Percentiles rank a stretch among this genome's conserved stretches.
phyloP scores from a whole-genome alignment of 345 rosid species.

The Citrus sp. region DNA sequence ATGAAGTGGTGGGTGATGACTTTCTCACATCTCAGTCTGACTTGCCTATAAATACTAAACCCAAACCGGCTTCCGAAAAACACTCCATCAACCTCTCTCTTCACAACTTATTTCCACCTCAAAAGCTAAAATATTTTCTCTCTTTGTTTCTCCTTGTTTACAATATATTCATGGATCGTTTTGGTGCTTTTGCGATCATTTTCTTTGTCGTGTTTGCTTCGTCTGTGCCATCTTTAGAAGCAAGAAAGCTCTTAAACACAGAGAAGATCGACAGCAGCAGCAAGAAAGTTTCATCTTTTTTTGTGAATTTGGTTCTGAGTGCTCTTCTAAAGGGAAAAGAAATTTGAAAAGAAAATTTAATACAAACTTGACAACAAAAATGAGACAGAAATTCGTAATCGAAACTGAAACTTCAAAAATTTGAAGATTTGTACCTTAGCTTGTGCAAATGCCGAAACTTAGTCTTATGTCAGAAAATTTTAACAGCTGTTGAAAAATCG shows the following conservation, averaged over 20 bases:
- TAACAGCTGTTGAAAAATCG: background rate
- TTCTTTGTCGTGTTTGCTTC: conserved; percentile 29
- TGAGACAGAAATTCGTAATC: too few species aligned
- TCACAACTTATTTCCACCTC: background rate
- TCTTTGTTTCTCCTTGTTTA: background rate
- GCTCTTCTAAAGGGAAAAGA: conserved; percentile 60
- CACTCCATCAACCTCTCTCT: background rate
- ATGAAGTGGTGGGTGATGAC: too few species aligned
- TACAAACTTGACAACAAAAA: too few species aligned
- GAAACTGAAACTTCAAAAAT: too few species aligned
- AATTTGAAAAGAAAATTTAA: too few species aligned
- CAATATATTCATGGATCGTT: conserved; percentile 41
- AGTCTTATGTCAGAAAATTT: too few species aligned
- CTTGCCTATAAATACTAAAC: background rate
- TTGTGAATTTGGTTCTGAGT: conserved; percentile 35
- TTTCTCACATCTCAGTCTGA: too few species aligned
- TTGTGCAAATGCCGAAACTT: too few species aligned
- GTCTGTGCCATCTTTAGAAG: conserved; percentile 23
- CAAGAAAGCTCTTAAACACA: conserved; percentile 42
- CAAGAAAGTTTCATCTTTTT: conserved; percentile 18
- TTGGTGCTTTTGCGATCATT: conserved; percentile 22
- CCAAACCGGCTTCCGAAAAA: background rate
- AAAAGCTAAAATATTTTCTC: conserved; percentile 1
- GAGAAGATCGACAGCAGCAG: conserved; percentile 2
- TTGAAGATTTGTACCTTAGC: too few species aligned